Conservation (phyloP, 129 eudicot species). For the Lactuca sativa region DNA sequence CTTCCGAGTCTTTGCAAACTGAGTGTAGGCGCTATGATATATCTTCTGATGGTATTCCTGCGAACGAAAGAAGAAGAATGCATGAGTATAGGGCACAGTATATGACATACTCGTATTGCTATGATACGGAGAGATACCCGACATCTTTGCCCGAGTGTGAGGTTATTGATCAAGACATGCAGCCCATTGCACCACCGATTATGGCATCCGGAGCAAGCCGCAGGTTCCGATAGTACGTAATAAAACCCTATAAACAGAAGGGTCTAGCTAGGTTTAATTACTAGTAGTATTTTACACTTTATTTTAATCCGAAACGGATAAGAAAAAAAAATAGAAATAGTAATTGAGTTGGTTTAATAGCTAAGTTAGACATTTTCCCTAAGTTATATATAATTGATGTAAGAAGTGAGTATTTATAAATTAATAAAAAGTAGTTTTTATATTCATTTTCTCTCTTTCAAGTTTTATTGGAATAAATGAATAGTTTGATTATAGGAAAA, state of each 20-base stretch:
- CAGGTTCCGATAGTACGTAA: neutral
- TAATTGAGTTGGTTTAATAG: neutral
- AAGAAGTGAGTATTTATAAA: neutral
- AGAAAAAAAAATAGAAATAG: neutral
- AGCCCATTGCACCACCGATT: neutral
- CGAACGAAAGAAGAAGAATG: constrained; percentile 27
- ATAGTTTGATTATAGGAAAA: neutral
- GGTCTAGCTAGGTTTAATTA: neutral
- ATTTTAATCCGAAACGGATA: neutral
- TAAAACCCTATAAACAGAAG: neutral
- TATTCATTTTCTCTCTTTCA: neutral
- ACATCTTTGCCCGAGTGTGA: constrained; percentile 41
- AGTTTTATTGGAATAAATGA: neutral
- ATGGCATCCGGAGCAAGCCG: neutral
- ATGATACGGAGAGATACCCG: constrained; percentile 31
- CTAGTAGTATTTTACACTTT: no score
- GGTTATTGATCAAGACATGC: neutral
- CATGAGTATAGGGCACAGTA: constrained; percentile 24
- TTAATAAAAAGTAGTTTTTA: no score
- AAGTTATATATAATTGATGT: neutral
- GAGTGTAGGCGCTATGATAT: neutral
- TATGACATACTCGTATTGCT: constrained; percentile 49
- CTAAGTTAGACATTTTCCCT: neutral
- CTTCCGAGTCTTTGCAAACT: neutral
- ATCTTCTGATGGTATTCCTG: constrained; percentile 15